A percentile compares a stretch with the other conserved stretches of the same genome.
These are phyloP conservation scores for Coniochaeta prunicola DNA, from an alignment of 2,329 filamentous ascomycete genomes.

Conservation along the genomic window DNA sequence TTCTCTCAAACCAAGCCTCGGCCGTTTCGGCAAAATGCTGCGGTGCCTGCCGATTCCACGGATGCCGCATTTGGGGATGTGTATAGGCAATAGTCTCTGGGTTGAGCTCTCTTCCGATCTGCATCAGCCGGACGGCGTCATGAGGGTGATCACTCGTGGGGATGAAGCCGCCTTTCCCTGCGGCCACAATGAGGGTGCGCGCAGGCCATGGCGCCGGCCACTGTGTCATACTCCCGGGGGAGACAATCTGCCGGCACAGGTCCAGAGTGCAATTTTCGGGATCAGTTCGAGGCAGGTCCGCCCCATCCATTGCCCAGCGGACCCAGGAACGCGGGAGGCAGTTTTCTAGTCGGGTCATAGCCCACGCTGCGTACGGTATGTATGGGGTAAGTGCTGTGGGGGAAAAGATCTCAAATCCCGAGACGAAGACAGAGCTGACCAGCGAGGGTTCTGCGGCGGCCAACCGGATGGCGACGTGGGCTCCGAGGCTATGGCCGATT, in stretches of 20 bases:
- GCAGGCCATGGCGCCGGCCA: background rate
- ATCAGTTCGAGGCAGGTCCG: background rate
- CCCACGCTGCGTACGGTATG: background rate
- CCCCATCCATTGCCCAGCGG: conserved; percentile 1
- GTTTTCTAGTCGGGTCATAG: background rate
- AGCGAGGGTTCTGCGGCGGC: conserved; percentile 2
- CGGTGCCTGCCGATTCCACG: background rate
- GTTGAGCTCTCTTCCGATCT: background rate
- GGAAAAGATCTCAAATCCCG: conserved; percentile 1
- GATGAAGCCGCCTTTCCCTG: background rate
- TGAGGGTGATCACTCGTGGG: background rate
- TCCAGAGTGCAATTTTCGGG: background rate
- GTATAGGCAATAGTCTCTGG: background rate
- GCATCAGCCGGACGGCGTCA: background rate
- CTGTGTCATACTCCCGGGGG: background rate
- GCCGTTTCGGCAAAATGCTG: background rate
- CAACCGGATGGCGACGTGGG: conserved; percentile 1
- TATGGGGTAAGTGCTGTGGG: background rate
- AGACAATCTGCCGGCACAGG: background rate
- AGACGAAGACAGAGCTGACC: background rate
- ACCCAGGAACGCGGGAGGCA: background rate
- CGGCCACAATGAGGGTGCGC: background rate
- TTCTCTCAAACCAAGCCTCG: background rate
- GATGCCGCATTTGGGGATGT: background rate
- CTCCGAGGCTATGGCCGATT: conserved; percentile 5